phyloP scores from a whole-genome alignment of 176 grass and related monocot species.

The Bolboschoenus planiculmis region DNA sequence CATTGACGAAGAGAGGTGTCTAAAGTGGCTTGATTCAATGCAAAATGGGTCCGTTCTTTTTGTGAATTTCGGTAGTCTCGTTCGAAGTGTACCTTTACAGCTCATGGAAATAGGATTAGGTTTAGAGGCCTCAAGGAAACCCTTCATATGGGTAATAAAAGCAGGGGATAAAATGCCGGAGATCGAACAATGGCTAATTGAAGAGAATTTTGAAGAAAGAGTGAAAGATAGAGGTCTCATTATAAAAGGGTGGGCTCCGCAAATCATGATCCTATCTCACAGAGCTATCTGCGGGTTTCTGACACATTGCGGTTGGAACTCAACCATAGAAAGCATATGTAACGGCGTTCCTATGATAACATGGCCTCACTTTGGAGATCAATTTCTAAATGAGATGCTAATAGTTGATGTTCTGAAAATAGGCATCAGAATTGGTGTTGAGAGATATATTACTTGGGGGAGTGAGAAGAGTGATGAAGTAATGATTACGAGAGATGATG shows the following conservation, averaged over 20 bases:
- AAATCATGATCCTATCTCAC: slow-evolving; percentile 23
- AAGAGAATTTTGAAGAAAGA: slow-evolving; percentile 40
- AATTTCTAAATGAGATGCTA: slow-evolving; percentile 25
- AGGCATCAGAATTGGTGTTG: slow-evolving; percentile 17
- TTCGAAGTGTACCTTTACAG: slow-evolving; percentile 9
- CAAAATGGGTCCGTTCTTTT: slow-evolving; percentile 32
- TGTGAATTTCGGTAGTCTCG: slow-evolving; percentile 56
- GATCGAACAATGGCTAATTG: slow-evolving; percentile 28
- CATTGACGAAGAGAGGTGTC: slow-evolving; percentile 9
- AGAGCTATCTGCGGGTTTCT: slow-evolving; percentile 25
- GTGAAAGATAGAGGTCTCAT: slow-evolving; percentile 26
- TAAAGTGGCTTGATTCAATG: slow-evolving; percentile 43
- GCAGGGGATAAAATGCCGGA: background rate
- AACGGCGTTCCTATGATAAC: slow-evolving; percentile 21
- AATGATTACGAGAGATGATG: background rate
- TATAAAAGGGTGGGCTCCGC: slow-evolving; percentile 30
- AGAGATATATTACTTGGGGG: background rate
- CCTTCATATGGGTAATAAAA: slow-evolving; percentile 56
- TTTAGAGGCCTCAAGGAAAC: slow-evolving; percentile 30
- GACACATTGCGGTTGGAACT: slow-evolving; percentile 40
- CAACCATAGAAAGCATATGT: slow-evolving; percentile 15
- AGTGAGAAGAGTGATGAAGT: slow-evolving; percentile 5
- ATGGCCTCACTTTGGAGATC: slow-evolving; percentile 31
- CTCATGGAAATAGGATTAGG: slow-evolving; percentile 42
- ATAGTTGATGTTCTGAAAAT: slow-evolving; percentile 9